phyloP scores from a whole-genome alignment of 441 rosid genomes.

The Populus hybrid region DNA sequence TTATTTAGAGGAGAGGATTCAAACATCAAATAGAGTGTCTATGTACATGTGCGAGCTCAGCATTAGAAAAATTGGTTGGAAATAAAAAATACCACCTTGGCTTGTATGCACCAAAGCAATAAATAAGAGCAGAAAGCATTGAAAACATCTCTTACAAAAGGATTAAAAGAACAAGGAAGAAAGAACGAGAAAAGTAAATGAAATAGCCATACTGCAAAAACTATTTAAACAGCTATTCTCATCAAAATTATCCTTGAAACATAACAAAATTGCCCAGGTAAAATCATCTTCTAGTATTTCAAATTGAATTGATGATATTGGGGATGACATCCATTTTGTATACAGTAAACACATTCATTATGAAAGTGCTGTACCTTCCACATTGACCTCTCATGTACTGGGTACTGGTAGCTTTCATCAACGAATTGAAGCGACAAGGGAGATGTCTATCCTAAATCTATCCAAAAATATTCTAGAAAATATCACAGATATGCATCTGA shows the following conservation, averaged over 20 bases:
- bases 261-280: not conserved
- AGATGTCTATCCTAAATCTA: not conserved
- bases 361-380: not conserved
- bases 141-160: not conserved
- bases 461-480: not conserved
- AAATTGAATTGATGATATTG: not conserved
- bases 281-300: not conserved
- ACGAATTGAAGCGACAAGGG: not conserved
- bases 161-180: not conserved
- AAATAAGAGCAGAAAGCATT: not conserved
- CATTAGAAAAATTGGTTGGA: not conserved
- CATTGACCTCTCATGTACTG: not conserved
- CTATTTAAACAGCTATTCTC: not conserved
- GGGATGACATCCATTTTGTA: not conserved
- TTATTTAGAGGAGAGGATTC: not conserved
- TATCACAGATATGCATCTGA: not conserved
- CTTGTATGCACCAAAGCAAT: not conserved
- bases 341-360: not conserved
- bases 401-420: not conserved
- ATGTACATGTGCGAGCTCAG: not conserved
- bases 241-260: not conserved
- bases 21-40: not conserved
- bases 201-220: not conserved
- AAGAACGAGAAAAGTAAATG: not conserved
- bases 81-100: not conserved